Percentiles rank a stretch among this genome's conserved stretches.
Evolutionary conservation across 2,329 filamentous ascomycete species (phyloP).

Genomic region (Lomentospora prolificans): DNA sequence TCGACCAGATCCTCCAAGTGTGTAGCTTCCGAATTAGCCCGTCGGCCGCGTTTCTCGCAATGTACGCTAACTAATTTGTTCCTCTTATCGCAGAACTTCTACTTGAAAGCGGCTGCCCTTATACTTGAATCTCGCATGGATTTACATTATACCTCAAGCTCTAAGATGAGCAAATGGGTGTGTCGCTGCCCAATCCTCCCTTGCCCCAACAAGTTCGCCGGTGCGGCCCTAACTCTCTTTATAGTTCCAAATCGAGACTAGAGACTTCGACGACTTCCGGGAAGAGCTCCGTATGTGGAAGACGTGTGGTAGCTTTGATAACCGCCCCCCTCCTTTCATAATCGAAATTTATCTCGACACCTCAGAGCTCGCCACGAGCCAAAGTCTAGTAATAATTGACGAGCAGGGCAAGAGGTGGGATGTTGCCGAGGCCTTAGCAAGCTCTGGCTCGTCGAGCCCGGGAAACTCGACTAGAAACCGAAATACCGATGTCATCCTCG

Average conservation of each 20-base stretch:
- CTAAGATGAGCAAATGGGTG: conserved; percentile 82
- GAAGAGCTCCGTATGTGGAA: conserved; percentile 79
- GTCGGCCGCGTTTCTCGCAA: not conserved
- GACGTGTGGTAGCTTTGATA: conserved; percentile 64
- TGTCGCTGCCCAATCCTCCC: conserved; percentile 20
- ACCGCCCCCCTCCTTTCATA: conserved; percentile 70
- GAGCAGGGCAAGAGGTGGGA: conserved; percentile 89
- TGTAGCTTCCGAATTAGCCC: conserved; percentile 5
- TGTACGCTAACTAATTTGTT: not conserved
- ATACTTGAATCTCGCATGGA: conserved; percentile 73
- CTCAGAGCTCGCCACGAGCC: conserved; percentile 67
- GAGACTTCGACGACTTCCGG: conserved; percentile 80
- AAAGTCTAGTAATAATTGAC: conserved; percentile 80
- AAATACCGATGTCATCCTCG: conserved; percentile 69
- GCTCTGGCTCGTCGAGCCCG: conserved; percentile 44
- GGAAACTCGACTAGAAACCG: conserved; percentile 30
- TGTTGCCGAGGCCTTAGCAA: conserved; percentile 71
- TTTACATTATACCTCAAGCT: conserved; percentile 43
- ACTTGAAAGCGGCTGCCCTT: conserved; percentile 75
- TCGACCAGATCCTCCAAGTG: conserved; percentile 92
- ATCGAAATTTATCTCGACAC: conserved; percentile 87
- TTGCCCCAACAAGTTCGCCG: not conserved
- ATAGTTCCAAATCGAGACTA: conserved; percentile 90
- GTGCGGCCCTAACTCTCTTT: not conserved
- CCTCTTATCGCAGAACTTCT: conserved; percentile 62